These are phyloP conservation scores for Lactarius quietus DNA, from an alignment of 768 basidiomycete species.

Conservation along the genomic window DNA sequence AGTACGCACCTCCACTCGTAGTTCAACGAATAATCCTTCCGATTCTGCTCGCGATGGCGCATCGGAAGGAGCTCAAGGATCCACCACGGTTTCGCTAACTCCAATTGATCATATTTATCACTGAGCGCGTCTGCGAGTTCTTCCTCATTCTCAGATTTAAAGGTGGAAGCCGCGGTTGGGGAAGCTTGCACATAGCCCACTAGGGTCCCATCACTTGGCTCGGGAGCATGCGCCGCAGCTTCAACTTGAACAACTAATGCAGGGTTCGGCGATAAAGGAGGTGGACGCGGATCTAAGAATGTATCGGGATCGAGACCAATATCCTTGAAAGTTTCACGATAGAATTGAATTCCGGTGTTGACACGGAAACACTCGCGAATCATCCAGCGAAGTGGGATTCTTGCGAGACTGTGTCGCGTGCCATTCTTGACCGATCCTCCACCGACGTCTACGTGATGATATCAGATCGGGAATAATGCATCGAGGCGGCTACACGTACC, in stretches of 20 bases:
- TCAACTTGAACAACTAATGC: not conserved
- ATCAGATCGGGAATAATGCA: not conserved
- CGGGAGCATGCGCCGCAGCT: not conserved
- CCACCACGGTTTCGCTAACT: constrained; percentile 55
- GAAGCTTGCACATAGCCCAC: constrained; percentile 11
- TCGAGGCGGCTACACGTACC: constrained; percentile 40
- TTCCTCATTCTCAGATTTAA: constrained; percentile 54
- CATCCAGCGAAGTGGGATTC: constrained; percentile 65
- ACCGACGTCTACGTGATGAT: constrained; percentile 54
- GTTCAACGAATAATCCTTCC: not conserved
- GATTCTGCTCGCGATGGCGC: not conserved
- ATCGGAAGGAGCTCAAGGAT: constrained; percentile 48
- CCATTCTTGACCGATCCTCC: constrained; percentile 64
- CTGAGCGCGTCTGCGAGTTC: constrained; percentile 57
- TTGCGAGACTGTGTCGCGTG: constrained; percentile 55
- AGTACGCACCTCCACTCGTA: constrained; percentile 3
- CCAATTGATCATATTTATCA: constrained; percentile 55
- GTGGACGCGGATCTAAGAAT: constrained; percentile 26
- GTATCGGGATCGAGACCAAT: constrained; percentile 34
- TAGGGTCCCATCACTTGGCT: constrained; percentile 25
- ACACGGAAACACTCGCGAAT: constrained; percentile 49
- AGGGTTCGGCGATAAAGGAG: constrained; percentile 1
- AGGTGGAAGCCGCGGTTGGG: constrained; percentile 22
- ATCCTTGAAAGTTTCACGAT: constrained; percentile 31
- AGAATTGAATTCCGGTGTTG: constrained; percentile 41